Conservation (phyloP, 345 rosid genomes). For the Streptanthus diversifolius region DNA sequence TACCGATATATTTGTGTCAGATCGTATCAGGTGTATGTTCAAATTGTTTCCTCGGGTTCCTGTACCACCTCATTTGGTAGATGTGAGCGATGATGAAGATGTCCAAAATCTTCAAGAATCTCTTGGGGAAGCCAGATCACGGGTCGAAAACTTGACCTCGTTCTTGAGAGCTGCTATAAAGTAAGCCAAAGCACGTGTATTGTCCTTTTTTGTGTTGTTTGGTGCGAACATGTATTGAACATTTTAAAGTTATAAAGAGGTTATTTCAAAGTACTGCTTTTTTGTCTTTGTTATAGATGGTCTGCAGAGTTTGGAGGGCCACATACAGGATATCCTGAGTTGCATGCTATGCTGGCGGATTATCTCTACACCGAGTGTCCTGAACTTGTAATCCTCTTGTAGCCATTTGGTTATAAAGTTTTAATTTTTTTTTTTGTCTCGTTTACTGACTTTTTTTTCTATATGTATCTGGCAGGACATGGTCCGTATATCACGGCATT, state of each 20-base stretch:
- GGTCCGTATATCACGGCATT: conserved; percentile 75
- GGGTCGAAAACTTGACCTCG: conserved; percentile 74
- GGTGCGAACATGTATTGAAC: background rate
- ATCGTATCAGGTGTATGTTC: conserved; percentile 69
- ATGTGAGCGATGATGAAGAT: conserved; percentile 57
- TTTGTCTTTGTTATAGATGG: conserved; percentile 58
- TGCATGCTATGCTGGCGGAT: conserved; percentile 86
- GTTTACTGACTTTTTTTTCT: background rate
- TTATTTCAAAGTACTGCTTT: background rate
- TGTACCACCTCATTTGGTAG: conserved; percentile 61
- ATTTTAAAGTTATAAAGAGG: background rate
- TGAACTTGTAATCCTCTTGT: conserved; percentile 58
- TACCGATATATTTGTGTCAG: conserved; percentile 48
- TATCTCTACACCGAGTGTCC: conserved; percentile 84
- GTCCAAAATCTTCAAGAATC: conserved; percentile 75
- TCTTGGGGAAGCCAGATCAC: conserved; percentile 80
- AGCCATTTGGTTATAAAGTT: background rate
- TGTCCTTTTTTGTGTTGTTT: background rate
- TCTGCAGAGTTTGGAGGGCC: conserved; percentile 76
- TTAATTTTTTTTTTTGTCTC: background rate
- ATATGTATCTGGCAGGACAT: conserved; percentile 64
- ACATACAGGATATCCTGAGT: conserved; percentile 62
- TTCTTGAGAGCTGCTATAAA: conserved; percentile 84
- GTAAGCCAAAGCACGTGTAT: conserved; percentile 41
- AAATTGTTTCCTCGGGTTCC: conserved; percentile 77